A percentile compares a stretch with the other conserved stretches of the same genome.
phyloP scores from a whole-genome alignment of 441 rosid genomes.

The Eutrema salsugineum region DNA sequence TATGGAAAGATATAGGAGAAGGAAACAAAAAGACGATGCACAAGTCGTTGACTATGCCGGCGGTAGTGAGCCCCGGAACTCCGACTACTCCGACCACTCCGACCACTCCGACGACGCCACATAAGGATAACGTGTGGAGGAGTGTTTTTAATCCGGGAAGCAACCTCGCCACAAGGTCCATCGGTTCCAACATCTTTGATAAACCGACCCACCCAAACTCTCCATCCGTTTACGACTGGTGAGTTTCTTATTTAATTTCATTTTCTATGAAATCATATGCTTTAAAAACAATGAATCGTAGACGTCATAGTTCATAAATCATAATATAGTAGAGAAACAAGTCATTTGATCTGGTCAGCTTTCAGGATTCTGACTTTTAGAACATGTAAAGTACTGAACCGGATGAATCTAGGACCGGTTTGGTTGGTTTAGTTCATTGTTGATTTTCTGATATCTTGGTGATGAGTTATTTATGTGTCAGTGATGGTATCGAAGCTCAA shows the following conservation, averaged over 20 bases:
- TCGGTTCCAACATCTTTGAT: conserved; percentile 72
- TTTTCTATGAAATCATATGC: not conserved
- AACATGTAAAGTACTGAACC: not conserved
- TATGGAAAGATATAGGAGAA: conserved; percentile 21
- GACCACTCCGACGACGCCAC: conserved; percentile 32
- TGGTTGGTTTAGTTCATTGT: not conserved
- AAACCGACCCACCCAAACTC: conserved; percentile 70
- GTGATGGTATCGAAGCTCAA: conserved; percentile 42
- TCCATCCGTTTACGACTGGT: conserved; percentile 97
- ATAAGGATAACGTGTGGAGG: conserved; percentile 96
- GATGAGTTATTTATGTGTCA: conserved; percentile 22
- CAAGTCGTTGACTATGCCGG: conserved; percentile 28
- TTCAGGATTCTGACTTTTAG: not conserved
- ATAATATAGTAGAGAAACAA: not conserved
- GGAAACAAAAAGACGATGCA: conserved; percentile 25
- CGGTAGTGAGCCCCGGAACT: conserved; percentile 45
- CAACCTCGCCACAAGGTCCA: conserved; percentile 72
- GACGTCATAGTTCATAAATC: not conserved
- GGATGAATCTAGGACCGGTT: not conserved
- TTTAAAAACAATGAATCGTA: not conserved
- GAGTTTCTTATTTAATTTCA: not conserved
- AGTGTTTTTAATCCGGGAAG: conserved; percentile 95
- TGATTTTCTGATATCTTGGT: not conserved
- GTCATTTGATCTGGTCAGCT: not conserved
- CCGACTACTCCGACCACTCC: conserved; percentile 75